Evolutionary conservation across 768 basidiomycete genomes (phyloP).

Genomic region (Chalciporus chontae): DNA sequence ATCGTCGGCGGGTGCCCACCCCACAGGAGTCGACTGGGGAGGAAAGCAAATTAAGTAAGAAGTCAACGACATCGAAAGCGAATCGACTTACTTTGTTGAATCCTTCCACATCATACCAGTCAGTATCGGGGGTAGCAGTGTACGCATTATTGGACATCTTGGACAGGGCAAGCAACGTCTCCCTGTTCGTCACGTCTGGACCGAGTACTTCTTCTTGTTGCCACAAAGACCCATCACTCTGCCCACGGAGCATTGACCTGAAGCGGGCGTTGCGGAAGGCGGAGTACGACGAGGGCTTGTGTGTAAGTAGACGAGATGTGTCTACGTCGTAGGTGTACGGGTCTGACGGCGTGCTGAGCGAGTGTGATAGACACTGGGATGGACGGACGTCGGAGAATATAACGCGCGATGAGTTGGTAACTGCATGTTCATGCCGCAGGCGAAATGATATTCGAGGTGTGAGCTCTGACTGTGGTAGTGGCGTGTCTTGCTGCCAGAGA

Average conservation of each 20-base stretch:
- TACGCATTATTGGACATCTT: constrained; percentile 93
- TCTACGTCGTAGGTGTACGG: constrained; percentile 41
- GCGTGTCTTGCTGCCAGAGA: constrained; percentile 32
- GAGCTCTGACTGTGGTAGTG: constrained; percentile 30
- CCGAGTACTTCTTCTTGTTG: constrained; percentile 55
- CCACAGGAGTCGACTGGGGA: constrained; percentile 65
- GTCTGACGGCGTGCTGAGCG: constrained; percentile 19
- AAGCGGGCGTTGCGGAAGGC: constrained; percentile 34
- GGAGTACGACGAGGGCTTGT: constrained; percentile 43
- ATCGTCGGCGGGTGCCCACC: constrained; percentile 88
- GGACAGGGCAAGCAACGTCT: constrained; percentile 71
- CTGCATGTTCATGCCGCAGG: constrained; percentile 62
- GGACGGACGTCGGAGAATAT: constrained; percentile 54
- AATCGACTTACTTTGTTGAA: constrained; percentile 56
- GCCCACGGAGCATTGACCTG: constrained; percentile 35
- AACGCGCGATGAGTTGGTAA: constrained; percentile 49
- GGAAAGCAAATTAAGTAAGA: not conserved
- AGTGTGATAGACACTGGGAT: constrained; percentile 28
- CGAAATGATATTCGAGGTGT: constrained; percentile 48
- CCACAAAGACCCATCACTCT: constrained; percentile 54
- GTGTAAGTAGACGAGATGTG: constrained; percentile 37
- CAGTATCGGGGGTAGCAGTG: constrained; percentile 41
- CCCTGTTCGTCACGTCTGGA: constrained; percentile 70
- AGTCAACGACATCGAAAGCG: not conserved
- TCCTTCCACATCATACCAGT: constrained; percentile 70